A percentile compares a stretch with the other conserved stretches of the same genome.
phyloP scores from a whole-genome alignment of 1,139 yeast species.

The Zygosaccharomyces pseudobailii region DNA sequence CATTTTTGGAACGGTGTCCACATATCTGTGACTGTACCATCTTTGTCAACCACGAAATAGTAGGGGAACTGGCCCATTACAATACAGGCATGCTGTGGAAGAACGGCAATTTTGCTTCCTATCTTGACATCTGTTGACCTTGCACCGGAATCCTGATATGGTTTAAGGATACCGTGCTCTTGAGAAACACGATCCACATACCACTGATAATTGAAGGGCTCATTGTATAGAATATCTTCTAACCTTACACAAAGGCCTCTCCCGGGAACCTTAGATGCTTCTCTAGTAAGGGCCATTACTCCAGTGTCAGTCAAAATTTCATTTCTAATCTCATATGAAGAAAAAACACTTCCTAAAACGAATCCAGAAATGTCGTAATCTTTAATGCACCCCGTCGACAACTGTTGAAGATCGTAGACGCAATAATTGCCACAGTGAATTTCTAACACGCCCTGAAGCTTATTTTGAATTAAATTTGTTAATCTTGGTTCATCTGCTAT shows the following conservation, averaged over 20 bases:
- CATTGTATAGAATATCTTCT: slow-evolving; percentile 7
- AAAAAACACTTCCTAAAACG: slow-evolving; percentile 60
- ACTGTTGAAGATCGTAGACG: slow-evolving; percentile 70
- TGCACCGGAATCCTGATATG: slow-evolving; percentile 23
- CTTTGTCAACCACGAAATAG: slow-evolving; percentile 51
- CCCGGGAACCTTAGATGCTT: slow-evolving; percentile 47
- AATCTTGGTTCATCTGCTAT: slow-evolving; percentile 9
- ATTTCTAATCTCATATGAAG: slow-evolving; percentile 51
- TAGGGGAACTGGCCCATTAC: slow-evolving; percentile 61
- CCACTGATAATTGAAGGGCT: slow-evolving; percentile 38
- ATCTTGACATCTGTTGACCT: slow-evolving; percentile 36
- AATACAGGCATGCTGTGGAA: slow-evolving; percentile 75
- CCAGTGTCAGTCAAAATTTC: slow-evolving; percentile 72
- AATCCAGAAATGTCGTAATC: slow-evolving; percentile 48
- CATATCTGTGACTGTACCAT: slow-evolving; percentile 51
- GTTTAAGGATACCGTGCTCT: slow-evolving; percentile 58
- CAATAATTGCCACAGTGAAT: slow-evolving; percentile 78
- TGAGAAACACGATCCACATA: slow-evolving; percentile 55
- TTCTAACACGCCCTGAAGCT: slow-evolving; percentile 51
- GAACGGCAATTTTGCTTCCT: slow-evolving; percentile 52
- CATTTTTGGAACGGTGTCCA: slow-evolving; percentile 73
- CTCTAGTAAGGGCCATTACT: slow-evolving; percentile 64
- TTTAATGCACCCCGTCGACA: slow-evolving; percentile 56
- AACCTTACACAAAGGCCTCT: slow-evolving; percentile 39
- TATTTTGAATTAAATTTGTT: slow-evolving; percentile 40